These are phyloP conservation scores for Tetraselmis chui DNA, from an alignment of 139 green algal genomes.

Conservation along the genomic window DNA sequence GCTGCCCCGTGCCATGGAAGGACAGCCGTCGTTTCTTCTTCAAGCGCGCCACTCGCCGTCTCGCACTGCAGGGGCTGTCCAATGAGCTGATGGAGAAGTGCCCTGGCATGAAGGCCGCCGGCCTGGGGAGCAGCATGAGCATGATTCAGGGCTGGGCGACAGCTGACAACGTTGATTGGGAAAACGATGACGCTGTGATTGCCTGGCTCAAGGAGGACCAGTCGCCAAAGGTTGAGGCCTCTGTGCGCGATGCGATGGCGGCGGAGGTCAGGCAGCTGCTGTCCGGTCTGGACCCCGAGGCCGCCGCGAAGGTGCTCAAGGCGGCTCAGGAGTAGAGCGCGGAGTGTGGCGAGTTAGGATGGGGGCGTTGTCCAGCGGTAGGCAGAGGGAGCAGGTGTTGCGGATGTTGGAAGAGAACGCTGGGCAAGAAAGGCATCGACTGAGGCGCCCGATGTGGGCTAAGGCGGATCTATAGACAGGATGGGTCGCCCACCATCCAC, in stretches of 20 bases:
- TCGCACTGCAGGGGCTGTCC: conserved; percentile 4
- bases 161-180: neutral
- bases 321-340: neutral
- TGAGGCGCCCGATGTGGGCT: too few species aligned
- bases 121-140: neutral
- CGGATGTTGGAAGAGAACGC: too few species aligned
- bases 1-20: conserved; percentile 78
- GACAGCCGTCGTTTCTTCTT: conserved; percentile 78
- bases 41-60: conserved; percentile 56
- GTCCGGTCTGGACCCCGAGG: neutral
- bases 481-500: too few species aligned
- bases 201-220: neutral
- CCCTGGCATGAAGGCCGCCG: neutral
- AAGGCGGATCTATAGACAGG: too few species aligned
- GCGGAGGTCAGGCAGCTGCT: neutral
- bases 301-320: neutral
- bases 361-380: neutral
- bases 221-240: neutral
- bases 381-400: too few species aligned
- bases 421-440: too few species aligned
- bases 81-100: neutral
- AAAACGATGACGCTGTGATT: neutral
- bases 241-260: neutral
- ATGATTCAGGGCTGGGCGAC: neutral
- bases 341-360: neutral